Conservation (phyloP, 306 rosid genomes). For the Rosa chinensis region DNA sequence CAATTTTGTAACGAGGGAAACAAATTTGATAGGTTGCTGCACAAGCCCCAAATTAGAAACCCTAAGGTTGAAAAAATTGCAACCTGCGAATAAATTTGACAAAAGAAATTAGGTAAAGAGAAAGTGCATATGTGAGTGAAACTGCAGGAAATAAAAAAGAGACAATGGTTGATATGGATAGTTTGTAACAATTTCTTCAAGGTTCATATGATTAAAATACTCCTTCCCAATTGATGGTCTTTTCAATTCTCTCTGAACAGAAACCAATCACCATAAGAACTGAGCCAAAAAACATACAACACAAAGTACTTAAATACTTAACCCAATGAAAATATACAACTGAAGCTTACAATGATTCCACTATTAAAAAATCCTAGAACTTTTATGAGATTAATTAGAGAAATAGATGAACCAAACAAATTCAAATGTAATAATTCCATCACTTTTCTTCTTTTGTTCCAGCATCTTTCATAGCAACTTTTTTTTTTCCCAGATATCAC, state of each 20-base stretch:
- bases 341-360: neutral
- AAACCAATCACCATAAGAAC: constrained; percentile 37
- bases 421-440: neutral
- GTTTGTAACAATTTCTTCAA: constrained; percentile 80
- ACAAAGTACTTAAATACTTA: neutral
- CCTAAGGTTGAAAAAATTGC: too few relatives aligned
- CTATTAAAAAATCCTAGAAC: neutral
- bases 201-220: constrained; percentile 85
- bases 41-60: too few relatives aligned
- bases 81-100: too few relatives aligned
- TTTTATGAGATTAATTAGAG: constrained; percentile 4
- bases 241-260: constrained; percentile 83
- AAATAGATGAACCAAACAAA: constrained; percentile 7
- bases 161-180: constrained; percentile 55
- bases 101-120: too few relatives aligned
- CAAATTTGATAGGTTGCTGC: too few relatives aligned
- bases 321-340: neutral
- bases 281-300: constrained; percentile 15
- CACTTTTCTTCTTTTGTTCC: neutral
- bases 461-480: neutral
- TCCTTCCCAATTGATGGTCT: constrained; percentile 92
- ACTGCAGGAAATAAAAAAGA: too few relatives aligned
- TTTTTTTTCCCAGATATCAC: neutral
- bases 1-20: too few relatives aligned
- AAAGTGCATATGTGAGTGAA: too few relatives aligned